Percentiles rank a stretch among this genome's conserved stretches.
phyloP scores from a whole-genome alignment of 2,329 filamentous ascomycete genomes.

The Colletotrichum higginsianum region DNA sequence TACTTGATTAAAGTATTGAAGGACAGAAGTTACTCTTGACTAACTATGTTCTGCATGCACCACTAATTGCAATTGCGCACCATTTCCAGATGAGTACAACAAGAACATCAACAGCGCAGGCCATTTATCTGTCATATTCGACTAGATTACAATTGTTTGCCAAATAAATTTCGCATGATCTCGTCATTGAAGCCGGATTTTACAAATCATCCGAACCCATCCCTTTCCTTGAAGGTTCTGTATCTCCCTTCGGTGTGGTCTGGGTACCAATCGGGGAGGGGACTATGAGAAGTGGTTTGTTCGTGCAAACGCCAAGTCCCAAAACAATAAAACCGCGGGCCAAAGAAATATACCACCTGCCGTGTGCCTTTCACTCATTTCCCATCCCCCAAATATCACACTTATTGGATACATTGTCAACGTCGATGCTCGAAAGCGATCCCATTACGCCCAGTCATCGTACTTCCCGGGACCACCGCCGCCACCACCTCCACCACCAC shows the following conservation, averaged over 20 bases:
- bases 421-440: background rate
- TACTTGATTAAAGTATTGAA: background rate
- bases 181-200: background rate
- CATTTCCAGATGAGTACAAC: background rate
- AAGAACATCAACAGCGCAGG: background rate
- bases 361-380: background rate
- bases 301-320: conserved; percentile 1
- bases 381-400: background rate
- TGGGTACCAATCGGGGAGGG: conserved; percentile 9
- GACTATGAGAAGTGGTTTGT: background rate
- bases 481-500: conserved; percentile 27
- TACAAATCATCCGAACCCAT: background rate
- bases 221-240: conserved; percentile 36
- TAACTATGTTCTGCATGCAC: background rate
- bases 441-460: conserved; percentile 31
- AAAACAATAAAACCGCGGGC: background rate
- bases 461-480: conserved; percentile 23
- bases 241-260: conserved; percentile 36
- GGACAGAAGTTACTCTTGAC: background rate
- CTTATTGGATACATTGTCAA: background rate
- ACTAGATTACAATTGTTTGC: background rate
- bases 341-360: background rate
- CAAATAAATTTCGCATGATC: background rate
- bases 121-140: background rate
- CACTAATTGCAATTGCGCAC: background rate